phyloP scores from a whole-genome alignment of 768 basidiomycete species.

The Kwoniella dendrophila region DNA sequence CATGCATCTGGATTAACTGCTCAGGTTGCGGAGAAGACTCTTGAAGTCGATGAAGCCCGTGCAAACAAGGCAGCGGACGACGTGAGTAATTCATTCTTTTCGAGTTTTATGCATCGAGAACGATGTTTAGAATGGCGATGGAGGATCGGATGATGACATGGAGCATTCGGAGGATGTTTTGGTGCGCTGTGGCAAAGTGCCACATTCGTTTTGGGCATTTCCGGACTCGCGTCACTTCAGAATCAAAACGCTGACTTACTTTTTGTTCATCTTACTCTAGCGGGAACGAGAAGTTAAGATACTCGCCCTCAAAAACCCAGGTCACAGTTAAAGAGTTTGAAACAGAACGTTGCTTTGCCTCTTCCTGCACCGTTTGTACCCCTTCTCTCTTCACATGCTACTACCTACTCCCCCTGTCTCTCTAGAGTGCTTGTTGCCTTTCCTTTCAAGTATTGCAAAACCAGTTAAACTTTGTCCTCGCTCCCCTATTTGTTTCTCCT shows the following conservation, averaged over 20 bases:
- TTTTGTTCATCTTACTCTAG: constrained; percentile 22
- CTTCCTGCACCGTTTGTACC: too few relatives aligned
- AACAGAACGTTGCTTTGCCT: too few relatives aligned
- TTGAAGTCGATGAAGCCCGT: constrained; percentile 70
- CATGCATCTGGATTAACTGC: constrained; percentile 66
- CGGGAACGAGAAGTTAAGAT: constrained; percentile 55
- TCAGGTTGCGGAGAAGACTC: constrained; percentile 69
- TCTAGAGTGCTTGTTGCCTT: too few relatives aligned
- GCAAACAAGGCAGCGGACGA: constrained; percentile 71
- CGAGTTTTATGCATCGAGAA: too few relatives aligned
- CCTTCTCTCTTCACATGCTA: too few relatives aligned
- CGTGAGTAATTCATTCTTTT: constrained; percentile 51
- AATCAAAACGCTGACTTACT: background rate
- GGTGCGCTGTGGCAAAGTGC: too few relatives aligned
- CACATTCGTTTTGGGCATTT: background rate
- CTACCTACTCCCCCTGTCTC: too few relatives aligned
- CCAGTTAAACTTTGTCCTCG: too few relatives aligned
- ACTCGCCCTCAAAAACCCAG: constrained; percentile 54
- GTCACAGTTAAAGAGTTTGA: constrained; percentile 41
- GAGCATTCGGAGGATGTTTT: background rate
- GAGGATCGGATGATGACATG: background rate
- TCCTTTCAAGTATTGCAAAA: too few relatives aligned
- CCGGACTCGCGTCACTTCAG: background rate
- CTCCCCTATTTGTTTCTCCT: too few relatives aligned
- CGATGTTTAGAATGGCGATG: background rate